Conservation (phyloP, 2,329 filamentous ascomycete species). For the Cryphonectria carpinicola region DNA sequence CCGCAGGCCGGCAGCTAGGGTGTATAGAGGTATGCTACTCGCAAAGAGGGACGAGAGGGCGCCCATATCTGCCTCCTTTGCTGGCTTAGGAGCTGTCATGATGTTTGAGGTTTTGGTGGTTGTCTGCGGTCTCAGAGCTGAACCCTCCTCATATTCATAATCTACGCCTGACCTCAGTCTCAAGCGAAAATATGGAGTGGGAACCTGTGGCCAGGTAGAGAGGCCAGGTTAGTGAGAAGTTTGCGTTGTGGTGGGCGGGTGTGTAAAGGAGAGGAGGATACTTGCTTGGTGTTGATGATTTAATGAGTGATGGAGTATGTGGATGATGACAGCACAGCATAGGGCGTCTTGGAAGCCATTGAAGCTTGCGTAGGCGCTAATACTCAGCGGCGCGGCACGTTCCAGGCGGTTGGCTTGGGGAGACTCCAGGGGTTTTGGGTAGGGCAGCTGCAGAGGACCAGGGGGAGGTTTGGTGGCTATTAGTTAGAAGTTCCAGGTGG, state of each 20-base stretch:
- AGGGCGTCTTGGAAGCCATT: not conserved
- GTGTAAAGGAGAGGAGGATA: not conserved
- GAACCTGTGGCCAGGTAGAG: not conserved
- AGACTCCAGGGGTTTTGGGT: not conserved
- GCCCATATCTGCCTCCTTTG: not conserved
- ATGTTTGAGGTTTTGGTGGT: not conserved
- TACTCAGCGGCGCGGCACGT: slow-evolving; percentile 2
- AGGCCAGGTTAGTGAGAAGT: not conserved
- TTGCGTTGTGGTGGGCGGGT: not conserved
- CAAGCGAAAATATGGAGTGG: not conserved
- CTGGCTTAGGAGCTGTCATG: slow-evolving; percentile 16
- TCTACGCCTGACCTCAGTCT: not conserved
- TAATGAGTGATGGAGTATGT: too few species aligned
- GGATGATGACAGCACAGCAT: slow-evolving; percentile 1
- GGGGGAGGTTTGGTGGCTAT: not conserved
- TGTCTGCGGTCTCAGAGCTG: not conserved
- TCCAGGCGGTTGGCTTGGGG: not conserved
- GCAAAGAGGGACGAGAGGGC: slow-evolving; percentile 40
- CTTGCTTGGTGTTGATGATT: not conserved
- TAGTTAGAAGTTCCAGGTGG: not conserved
- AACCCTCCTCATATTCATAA: not conserved
- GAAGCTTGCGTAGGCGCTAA: not conserved
- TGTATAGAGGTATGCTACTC: slow-evolving; percentile 55
- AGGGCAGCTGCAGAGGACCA: not conserved
- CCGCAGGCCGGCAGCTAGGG: slow-evolving; percentile 67